Percentiles rank a stretch among this genome's conserved stretches.
phyloP scores from a whole-genome alignment of 495 filamentous ascomycete genomes.

The Aspergillus sclerotioniger region DNA sequence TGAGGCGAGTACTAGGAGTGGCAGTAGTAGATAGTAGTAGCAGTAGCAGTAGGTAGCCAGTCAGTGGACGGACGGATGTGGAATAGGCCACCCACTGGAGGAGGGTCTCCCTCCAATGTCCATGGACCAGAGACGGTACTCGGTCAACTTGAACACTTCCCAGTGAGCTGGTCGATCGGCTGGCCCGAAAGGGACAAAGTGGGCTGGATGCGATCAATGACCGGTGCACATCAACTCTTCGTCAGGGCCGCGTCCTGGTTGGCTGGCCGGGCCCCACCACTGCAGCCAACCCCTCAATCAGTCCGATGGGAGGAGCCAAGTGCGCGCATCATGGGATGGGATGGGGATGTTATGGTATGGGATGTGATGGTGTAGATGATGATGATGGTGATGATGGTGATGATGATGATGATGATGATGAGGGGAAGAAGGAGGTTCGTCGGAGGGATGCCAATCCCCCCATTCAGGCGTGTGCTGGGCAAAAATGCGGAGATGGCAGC shows the following conservation, averaged over 20 bases:
- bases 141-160: background rate
- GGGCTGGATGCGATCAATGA: conserved; percentile 19
- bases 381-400: no score
- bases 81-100: no score
- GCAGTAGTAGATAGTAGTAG: no score
- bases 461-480: no score
- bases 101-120: no score
- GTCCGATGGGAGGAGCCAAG: conserved; percentile 11
- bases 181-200: conserved; percentile 5
- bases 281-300: conserved; percentile 24
- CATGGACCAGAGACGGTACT: background rate
- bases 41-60: no score
- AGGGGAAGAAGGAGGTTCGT: no score
- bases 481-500: background rate
- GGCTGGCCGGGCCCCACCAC: conserved; percentile 16
- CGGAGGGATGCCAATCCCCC: no score
- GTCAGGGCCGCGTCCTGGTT: conserved; percentile 24
- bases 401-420: no score
- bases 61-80: no score
- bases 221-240: conserved; percentile 27
- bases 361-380: no score
- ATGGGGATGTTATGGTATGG: background rate
- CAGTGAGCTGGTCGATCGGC: conserved; percentile 1
- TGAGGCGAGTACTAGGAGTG: no score
- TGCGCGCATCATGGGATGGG: conserved; percentile 1